phyloP scores from a whole-genome alignment of 2,329 filamentous ascomycete genomes.

The Botrytis fabae region DNA sequence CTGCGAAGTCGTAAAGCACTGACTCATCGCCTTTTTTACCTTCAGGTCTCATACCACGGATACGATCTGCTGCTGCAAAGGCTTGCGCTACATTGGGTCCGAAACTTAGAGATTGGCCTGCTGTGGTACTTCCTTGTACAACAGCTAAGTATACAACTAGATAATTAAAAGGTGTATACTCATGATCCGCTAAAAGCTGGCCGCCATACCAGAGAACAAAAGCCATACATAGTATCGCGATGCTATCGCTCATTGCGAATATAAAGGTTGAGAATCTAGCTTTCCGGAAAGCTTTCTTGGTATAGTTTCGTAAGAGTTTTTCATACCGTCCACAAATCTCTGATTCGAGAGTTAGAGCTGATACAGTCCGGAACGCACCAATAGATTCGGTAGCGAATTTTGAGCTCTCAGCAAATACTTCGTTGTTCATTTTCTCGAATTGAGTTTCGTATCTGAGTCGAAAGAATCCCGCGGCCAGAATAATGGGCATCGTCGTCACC shows the following conservation, averaged over 20 bases:
- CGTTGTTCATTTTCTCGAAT: conserved; percentile 57
- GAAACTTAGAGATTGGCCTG: conserved; percentile 55
- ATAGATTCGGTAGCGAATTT: conserved; percentile 65
- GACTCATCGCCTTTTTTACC: conserved; percentile 12
- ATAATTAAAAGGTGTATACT: conserved; percentile 50
- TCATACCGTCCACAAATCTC: conserved; percentile 54
- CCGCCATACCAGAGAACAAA: conserved; percentile 52
- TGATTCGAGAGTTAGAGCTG: conserved; percentile 61
- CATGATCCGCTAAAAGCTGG: conserved; percentile 28
- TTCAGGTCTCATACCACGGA: conserved; percentile 45
- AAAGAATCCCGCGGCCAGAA: conserved; percentile 48
- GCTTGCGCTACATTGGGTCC: conserved; percentile 58
- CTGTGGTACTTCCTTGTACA: conserved; percentile 52
- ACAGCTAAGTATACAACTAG: conserved; percentile 56
- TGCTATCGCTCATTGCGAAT: conserved; percentile 55
- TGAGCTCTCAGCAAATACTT: conserved; percentile 60
- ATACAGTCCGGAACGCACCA: conserved; percentile 62
- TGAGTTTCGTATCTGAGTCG: conserved; percentile 54
- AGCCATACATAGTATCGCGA: conserved; percentile 58
- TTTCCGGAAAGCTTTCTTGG: conserved; percentile 49
- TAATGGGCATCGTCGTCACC: conserved; percentile 56
- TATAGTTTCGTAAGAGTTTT: conserved; percentile 49
- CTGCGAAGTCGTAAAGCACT: conserved; percentile 19
- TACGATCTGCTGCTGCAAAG: conserved; percentile 59
- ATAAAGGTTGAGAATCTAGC: conserved; percentile 51